Percentiles rank a stretch among this genome's conserved stretches.
Conservation (phyloP, 306 rosid genomes). For the Dicorynia guianensis region DNA sequence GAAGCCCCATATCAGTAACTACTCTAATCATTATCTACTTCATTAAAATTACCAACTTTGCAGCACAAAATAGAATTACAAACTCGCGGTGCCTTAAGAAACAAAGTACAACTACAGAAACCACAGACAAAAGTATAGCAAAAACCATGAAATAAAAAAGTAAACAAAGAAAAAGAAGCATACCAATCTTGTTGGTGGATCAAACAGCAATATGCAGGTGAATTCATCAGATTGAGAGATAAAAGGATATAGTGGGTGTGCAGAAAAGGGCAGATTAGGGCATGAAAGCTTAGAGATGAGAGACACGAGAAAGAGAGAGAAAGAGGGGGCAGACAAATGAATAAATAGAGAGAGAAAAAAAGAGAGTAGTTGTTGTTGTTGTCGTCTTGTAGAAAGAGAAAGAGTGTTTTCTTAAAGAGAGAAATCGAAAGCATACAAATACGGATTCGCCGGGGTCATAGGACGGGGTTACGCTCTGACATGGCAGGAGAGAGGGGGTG, state of each 20-base stretch:
- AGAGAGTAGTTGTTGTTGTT: constrained; percentile 46
- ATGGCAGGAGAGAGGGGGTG: constrained; percentile 76
- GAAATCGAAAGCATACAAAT: constrained; percentile 57
- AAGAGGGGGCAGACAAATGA: constrained; percentile 51
- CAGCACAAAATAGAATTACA: constrained; percentile 45
- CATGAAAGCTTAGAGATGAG: constrained; percentile 58
- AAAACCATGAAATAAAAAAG: constrained; percentile 26
- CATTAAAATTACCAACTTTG: constrained; percentile 38
- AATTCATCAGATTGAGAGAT: constrained; percentile 46
- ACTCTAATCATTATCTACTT: constrained; percentile 37
- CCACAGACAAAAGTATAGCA: constrained; percentile 33
- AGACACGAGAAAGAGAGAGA: constrained; percentile 65
- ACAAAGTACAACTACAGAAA: constrained; percentile 23
- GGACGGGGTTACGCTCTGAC: constrained; percentile 95
- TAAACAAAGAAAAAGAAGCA: constrained; percentile 44
- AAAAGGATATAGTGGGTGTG: constrained; percentile 40
- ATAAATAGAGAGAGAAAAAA: constrained; percentile 50
- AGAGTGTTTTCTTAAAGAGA: constrained; percentile 54
- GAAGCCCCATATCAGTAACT: constrained; percentile 54
- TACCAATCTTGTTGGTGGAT: constrained; percentile 64
- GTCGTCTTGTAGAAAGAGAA: constrained; percentile 47
- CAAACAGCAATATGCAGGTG: constrained; percentile 48
- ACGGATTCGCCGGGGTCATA: constrained; percentile 94
- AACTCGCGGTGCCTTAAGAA: constrained; percentile 27
- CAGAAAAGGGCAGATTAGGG: constrained; percentile 62